phyloP scores from a whole-genome alignment of 179 eudicot species.

The Spinacia oleracea region DNA sequence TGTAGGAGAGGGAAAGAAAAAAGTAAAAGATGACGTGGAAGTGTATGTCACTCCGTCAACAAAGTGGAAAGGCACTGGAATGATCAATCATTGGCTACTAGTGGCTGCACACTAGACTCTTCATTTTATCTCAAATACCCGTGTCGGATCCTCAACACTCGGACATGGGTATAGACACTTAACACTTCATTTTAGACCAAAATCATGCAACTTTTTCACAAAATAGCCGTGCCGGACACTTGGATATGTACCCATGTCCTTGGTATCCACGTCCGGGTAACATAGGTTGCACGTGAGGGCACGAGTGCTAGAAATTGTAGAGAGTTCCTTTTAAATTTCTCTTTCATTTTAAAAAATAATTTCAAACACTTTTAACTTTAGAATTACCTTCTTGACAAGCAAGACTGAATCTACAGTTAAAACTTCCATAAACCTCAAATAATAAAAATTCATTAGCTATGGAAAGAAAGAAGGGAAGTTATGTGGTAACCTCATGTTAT shows the following conservation, averaged over 20 bases:
- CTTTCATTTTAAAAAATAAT: background rate
- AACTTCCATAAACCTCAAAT: background rate
- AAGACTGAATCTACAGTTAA: background rate
- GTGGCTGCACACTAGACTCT: too few species aligned
- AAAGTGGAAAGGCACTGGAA: background rate
- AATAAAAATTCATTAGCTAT: background rate
- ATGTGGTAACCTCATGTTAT: too few species aligned
- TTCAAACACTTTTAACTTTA: background rate
- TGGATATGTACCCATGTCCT: too few species aligned
- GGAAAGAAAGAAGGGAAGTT: background rate
- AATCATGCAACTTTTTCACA: too few species aligned
- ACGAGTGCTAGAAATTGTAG: background rate
- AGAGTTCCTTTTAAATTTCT: background rate
- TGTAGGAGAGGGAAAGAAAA: background rate
- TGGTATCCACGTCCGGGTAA: too few species aligned
- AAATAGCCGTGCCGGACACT: too few species aligned
- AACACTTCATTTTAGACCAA: too few species aligned
- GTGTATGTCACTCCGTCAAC: background rate
- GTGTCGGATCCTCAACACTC: too few species aligned
- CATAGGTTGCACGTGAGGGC: too few species aligned
- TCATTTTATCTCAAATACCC: too few species aligned
- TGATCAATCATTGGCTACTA: background rate
- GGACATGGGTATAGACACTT: too few species aligned
- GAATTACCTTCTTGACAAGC: background rate
- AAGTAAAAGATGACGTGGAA: background rate